Base-by-base conservation (phyloP, 2,329 filamentous ascomycete species). In the Trichophyton mentagrophytes region DNA sequence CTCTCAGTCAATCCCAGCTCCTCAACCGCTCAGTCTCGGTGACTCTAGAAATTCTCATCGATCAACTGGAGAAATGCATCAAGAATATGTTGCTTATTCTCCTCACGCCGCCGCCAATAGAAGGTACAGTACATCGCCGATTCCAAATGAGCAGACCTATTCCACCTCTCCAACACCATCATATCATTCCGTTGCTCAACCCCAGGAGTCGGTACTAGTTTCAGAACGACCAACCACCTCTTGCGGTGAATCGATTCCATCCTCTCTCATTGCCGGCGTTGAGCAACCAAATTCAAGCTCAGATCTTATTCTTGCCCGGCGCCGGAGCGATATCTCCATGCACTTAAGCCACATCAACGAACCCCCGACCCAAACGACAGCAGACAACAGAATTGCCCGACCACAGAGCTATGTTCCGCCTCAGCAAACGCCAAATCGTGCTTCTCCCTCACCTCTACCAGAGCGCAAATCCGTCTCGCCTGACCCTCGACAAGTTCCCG, bases 231-330 rank as follows among this genome's bases (percentile, higher is more conserved):
- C 67, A 56, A 64, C 61, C 3, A 67, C 66, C 17, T 69, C 66
- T 44, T 66, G 66, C 56, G 64, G 65, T n/a, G 66, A 69, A 8
- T 58, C 67, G 20, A 67, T 77, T 66, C 75, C 76, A 8, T 68
- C 71, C 33, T 75, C 75, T 61, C 68, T 77, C 13, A 69, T 77
- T 61, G 70, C 75, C 17, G 76, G 76, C 1, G 74, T 74, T 67
- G 72, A 75, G 61, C 65, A 70, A 7, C 61, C 60, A n/a, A 65
- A 68, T 40, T 64, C 66, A 11, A 68, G 70, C 15, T 69, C 20
- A 2, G 57, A 59, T 8, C 30, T 25, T n/a, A 38, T 9, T 20
- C 17, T 59, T 25, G 42, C 25, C 27, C 57, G 42, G 3, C 38
- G 57, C 7, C 3, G 42, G 25, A 59, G 57, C 17, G 27, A 47